Base-by-base conservation (phyloP, 129 eudicot genomes). In the Lactuca saligna region DNA sequence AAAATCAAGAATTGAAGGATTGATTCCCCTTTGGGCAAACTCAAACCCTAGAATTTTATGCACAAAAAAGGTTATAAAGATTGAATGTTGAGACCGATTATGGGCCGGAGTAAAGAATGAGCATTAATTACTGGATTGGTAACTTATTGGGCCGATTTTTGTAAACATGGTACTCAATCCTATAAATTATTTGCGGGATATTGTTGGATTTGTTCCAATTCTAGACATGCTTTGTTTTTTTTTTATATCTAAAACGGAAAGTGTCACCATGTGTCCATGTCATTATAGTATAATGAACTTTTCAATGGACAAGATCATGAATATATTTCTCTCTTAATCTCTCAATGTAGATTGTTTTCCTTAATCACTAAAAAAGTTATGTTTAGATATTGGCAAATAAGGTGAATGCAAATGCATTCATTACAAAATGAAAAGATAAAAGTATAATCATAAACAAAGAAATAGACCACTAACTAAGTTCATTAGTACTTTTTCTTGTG, bases 111-210 rank as follows among this genome's bases (percentile, higher is more conserved):
- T 7, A 34, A 64, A 64, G 54, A 33, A 60, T 33, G 48, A 49
- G 42, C 20, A 42, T 32, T 10, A 60, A 25, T 10, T 34, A 50
- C 38, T 17, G 68, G 60, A 37, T 50, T 41, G 25, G 71, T 38
- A 16, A 63, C 64, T 39, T 63, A 5, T 63, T 63, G 78, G 78
- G 71, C 78, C 78, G 33, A 16, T 31, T 72, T 33, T 68, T 49
- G 14, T 15, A n/a, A 44, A 12, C 29, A 25, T 25, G 2, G 10
- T 11, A 53, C 62, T 68, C 17, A 37, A 25, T 5, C 63, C 63
- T 48, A n/a, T 32, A 50, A 49, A 12, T 6, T 13, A 16, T 6
- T 41, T 10, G 29, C 12, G 1, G 35, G 57, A 25, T 11, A 38
- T 62, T 63, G 54, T 63, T 63, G 15, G 54, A 41, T 63, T 63